Percentiles rank a stretch among this genome's conserved stretches.
These are phyloP conservation scores for Batrachochytrium dendrobatidis DNA, from an alignment of 371 early-diverging fungal species.

Conservation along the genomic window DNA sequence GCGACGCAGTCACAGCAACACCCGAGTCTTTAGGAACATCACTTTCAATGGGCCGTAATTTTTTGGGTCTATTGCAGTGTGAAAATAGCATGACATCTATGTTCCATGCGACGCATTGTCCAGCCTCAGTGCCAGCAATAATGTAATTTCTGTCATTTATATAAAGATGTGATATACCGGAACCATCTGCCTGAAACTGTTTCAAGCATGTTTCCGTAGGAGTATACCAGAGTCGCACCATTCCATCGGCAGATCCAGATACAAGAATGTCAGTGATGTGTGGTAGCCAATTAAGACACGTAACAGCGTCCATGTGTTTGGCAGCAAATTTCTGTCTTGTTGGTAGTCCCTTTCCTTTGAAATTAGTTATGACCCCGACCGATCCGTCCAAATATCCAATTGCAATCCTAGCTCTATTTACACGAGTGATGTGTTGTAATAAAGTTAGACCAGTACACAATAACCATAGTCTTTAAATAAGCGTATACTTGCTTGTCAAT, in stretches of 20 bases:
- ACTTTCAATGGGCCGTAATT: no score
- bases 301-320: constrained; percentile 23
- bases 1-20: no score
- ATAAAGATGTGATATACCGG: constrained; percentile 7
- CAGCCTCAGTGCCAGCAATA: constrained; percentile 17
- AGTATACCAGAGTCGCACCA: constrained; percentile 27
- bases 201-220: constrained; percentile 6
- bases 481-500: constrained; percentile 20
- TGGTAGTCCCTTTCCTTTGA: constrained; percentile 6
- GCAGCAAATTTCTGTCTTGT: constrained; percentile 11
- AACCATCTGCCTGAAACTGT: constrained; percentile 3
- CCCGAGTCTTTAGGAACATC: no score
- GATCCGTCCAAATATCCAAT: constrained; percentile 24
- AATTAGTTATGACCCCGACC: constrained; percentile 22
- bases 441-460: not conserved
- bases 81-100: constrained; percentile 11
- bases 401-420: constrained; percentile 13
- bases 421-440: not conserved
- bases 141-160: constrained; percentile 16
- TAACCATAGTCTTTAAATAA: not conserved
- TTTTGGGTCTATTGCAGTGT: no score
- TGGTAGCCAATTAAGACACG: constrained; percentile 20
- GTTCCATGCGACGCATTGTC: constrained; percentile 22
- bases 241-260: constrained; percentile 26
- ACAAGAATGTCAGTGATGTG: constrained; percentile 10